phyloP scores from a whole-genome alignment of 2,329 filamentous ascomycete genomes.

The Exophiala sp. region DNA sequence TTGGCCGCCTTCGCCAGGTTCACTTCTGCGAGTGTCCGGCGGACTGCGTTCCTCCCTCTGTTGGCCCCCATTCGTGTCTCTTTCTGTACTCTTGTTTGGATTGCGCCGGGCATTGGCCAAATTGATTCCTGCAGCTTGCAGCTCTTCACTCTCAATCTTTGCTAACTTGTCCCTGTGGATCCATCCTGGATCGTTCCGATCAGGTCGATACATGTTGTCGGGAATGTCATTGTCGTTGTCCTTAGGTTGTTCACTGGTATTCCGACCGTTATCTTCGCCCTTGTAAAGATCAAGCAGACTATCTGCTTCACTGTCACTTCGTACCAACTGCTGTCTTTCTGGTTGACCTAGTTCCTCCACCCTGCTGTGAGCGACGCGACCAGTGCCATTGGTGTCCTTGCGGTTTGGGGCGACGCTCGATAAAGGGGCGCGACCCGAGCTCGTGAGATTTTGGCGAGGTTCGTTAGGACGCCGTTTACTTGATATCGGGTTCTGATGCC shows the following conservation, averaged over 20 bases:
- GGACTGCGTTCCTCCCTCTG: conserved; percentile 31
- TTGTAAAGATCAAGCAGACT: conserved; percentile 37
- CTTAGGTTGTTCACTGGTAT: conserved; percentile 22
- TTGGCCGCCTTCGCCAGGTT: conserved; percentile 35
- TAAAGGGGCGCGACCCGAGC: conserved; percentile 20
- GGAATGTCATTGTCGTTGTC: conserved; percentile 28
- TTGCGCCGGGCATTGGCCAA: conserved; percentile 39
- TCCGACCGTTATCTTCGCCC: conserved; percentile 26
- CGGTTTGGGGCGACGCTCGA: conserved; percentile 22
- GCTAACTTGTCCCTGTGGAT: conserved; percentile 51
- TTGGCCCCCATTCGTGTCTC: conserved; percentile 38
- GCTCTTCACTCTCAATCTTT: conserved; percentile 49
- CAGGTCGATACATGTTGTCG: conserved; percentile 28
- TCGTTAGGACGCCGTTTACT: conserved; percentile 16
- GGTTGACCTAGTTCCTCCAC: conserved; percentile 33
- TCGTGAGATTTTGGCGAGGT: conserved; percentile 17
- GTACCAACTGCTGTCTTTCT: conserved; percentile 30
- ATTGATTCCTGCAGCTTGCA: conserved; percentile 46
- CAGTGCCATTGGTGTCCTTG: conserved; percentile 19
- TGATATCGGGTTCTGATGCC: conserved; percentile 15
- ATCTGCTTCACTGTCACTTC: conserved; percentile 39
- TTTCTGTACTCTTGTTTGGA: conserved; percentile 35
- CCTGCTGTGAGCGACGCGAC: conserved; percentile 21
- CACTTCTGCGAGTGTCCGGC: conserved; percentile 31
- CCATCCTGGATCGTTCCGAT: conserved; percentile 42